Conservation (phyloP, 306 rosid species). For the Acmispon strigosus region DNA sequence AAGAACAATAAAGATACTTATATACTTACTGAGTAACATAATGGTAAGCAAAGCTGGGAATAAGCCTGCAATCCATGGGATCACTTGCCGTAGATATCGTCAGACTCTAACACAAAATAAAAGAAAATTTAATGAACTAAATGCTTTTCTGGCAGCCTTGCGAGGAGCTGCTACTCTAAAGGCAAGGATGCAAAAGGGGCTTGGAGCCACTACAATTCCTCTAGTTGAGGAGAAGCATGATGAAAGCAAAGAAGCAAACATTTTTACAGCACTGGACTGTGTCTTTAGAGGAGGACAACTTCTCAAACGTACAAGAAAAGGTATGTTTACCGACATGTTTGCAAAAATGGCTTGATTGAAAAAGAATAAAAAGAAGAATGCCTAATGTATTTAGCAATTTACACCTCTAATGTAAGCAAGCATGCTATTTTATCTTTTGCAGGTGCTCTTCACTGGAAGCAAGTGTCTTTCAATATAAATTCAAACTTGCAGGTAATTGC, state of each 20-base stretch:
- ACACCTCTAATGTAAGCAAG: not conserved
- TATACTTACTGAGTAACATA: not conserved
- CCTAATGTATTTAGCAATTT: not conserved
- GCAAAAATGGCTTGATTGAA: not conserved
- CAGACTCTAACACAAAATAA: not conserved
- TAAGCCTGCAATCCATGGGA: not conserved
- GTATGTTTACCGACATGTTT: slow-evolving; percentile 28
- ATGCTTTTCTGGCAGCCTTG: slow-evolving; percentile 42
- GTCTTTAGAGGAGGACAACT: slow-evolving; percentile 78
- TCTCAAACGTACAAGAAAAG: slow-evolving; percentile 96
- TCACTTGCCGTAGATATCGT: not conserved
- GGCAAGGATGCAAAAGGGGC: slow-evolving; percentile 61
- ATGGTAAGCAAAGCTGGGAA: not conserved
- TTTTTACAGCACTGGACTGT: slow-evolving; percentile 48
- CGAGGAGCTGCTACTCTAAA: slow-evolving; percentile 80
- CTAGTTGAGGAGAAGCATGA: slow-evolving; percentile 51
- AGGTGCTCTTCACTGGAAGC: slow-evolving; percentile 98
- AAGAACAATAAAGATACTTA: not conserved
- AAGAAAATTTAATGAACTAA: slow-evolving; percentile 1
- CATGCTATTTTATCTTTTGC: slow-evolving; percentile 25
- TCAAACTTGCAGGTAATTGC: slow-evolving; percentile 76
- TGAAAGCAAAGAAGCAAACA: slow-evolving; percentile 55
- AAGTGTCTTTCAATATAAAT: slow-evolving; percentile 72
- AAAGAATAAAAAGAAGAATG: not conserved
- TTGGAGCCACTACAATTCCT: slow-evolving; percentile 51